Evolutionary conservation across 2,329 filamentous ascomycete genomes (phyloP).

Genomic region (Nigrograna mackinnonii): DNA sequence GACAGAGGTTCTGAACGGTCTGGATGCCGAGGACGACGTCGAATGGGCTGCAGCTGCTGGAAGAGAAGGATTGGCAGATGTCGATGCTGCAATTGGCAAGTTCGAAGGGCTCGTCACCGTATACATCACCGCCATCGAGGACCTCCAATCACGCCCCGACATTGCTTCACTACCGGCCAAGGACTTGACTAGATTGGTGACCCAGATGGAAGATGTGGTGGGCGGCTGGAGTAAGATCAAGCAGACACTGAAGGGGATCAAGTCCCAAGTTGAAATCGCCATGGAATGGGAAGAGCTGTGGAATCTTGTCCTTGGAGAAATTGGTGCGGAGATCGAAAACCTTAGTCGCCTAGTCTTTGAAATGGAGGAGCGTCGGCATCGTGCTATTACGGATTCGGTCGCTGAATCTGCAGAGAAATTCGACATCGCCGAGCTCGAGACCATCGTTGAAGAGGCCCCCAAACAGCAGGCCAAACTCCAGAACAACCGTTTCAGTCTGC

Average conservation of each 20-base stretch:
- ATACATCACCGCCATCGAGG: conserved; percentile 92
- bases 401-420: conserved; percentile 66
- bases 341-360: conserved; percentile 85
- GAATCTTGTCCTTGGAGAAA: conserved; percentile 91
- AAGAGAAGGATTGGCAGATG: conserved; percentile 73
- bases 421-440: conserved; percentile 88
- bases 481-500: conserved; percentile 71
- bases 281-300: conserved; percentile 99
- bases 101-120: conserved; percentile 91
- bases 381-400: conserved; percentile 62
- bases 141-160: conserved; percentile 78
- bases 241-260: conserved; percentile 74
- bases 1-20: conserved; percentile 80
- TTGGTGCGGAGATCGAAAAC: conserved; percentile 84
- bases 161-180: conserved; percentile 71
- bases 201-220: conserved; percentile 87
- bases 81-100: conserved; percentile 71
- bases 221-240: conserved; percentile 85
- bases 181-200: conserved; percentile 74
- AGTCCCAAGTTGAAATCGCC: conserved; percentile 89
- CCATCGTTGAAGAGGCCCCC: conserved; percentile 87
- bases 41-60: conserved; percentile 94
- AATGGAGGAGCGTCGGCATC: conserved; percentile 95
- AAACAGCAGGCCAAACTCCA: conserved; percentile 55
- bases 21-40: conserved; percentile 95